These are phyloP conservation scores for Fusarium foetens DNA, from an alignment of 2,329 filamentous ascomycete species.

Conservation along the genomic window DNA sequence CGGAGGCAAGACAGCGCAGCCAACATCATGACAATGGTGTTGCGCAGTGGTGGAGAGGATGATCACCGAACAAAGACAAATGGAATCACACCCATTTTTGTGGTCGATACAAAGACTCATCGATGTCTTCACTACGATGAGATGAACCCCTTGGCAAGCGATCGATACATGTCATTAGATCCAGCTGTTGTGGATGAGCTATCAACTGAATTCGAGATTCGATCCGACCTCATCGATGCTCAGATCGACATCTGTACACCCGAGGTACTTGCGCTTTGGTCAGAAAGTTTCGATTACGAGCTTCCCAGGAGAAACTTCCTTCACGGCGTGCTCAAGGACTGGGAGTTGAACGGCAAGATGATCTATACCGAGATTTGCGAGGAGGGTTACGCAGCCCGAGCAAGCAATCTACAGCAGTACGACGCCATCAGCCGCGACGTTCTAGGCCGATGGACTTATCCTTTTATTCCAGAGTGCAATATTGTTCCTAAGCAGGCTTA, in stretches of 20 bases:
- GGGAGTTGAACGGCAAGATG: slow-evolving; percentile 96
- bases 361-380: slow-evolving; percentile 89
- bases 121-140: slow-evolving; percentile 96
- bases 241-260: slow-evolving; percentile 98
- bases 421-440: slow-evolving; percentile 89
- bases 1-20: slow-evolving; percentile 87
- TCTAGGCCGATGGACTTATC: slow-evolving; percentile 87
- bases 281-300: slow-evolving; percentile 97
- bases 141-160: slow-evolving; percentile 74
- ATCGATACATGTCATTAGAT: slow-evolving; percentile 77
- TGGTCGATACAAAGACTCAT: slow-evolving; percentile 81
- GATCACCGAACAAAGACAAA: slow-evolving; percentile 81
- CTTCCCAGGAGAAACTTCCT: slow-evolving; percentile 88
- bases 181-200: slow-evolving; percentile 79
- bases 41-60: slow-evolving; percentile 77
- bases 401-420: slow-evolving; percentile 87
- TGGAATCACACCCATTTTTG: slow-evolving; percentile 82
- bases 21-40: slow-evolving; percentile 96
- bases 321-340: slow-evolving; percentile 93
- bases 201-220: slow-evolving; percentile 78
- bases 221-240: slow-evolving; percentile 90
- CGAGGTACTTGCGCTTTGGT: slow-evolving; percentile 93
- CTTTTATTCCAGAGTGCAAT: slow-evolving; percentile 90
- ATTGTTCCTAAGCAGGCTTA: slow-evolving; percentile 82
- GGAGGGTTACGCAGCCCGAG: slow-evolving; percentile 86